Evolutionary conservation across 208 protist genomes (phyloP), one percentile per base, ranked within the genome.

Genomic region (Crithidia fasciculata): DNA sequence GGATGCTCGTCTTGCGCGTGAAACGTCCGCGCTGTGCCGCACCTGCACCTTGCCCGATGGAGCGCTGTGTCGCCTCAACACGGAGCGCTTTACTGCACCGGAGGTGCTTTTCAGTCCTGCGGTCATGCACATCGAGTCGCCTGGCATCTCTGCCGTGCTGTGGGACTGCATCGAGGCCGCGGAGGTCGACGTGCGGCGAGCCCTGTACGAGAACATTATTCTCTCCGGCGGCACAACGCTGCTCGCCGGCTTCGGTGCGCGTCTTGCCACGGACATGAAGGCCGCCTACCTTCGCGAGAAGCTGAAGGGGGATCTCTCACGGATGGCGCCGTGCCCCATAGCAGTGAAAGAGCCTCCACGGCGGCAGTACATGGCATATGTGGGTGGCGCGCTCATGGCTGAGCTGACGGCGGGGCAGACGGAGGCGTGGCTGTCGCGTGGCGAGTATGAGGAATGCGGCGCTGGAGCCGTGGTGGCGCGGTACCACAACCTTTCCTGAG

Each of bases 361-460:
- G 64, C 87, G 98, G 50, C 98, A 99, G 86, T 87, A 98, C 85
- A 98, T 99, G 97, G 98, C 99, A 3, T 99, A 98, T 82, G 76
- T 99, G 12, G 98, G 98, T 56, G 98, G 95, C 63, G 92, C 98
- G 13, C 90, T 99, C 10, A 81, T 99, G 6, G 98, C 98, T 10
- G 95, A 98, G 47, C 88, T 99, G 41, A 98, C 98, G 68, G 97
- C 96, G 73, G 88, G 92, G 49, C 81, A 94, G 45, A 74, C 63
- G 19, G 82, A 86, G 47, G 74, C 77, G 78, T 91, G 85, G 88
- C 10, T 91, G n/a, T 80, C 75, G 5, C 81, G 80, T n/a, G 43
- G 62, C 7, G 74, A 41, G 9, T 72, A 68, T 28, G 65, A 72
- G 13, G 65, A 78, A 9, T 45, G 73, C 41, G 73, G 73, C 52